Evolutionary conservation across 257 asterid species (phyloP), one percentile per base, ranked within the genome.

Genomic region (Ilex aquifolium): DNA sequence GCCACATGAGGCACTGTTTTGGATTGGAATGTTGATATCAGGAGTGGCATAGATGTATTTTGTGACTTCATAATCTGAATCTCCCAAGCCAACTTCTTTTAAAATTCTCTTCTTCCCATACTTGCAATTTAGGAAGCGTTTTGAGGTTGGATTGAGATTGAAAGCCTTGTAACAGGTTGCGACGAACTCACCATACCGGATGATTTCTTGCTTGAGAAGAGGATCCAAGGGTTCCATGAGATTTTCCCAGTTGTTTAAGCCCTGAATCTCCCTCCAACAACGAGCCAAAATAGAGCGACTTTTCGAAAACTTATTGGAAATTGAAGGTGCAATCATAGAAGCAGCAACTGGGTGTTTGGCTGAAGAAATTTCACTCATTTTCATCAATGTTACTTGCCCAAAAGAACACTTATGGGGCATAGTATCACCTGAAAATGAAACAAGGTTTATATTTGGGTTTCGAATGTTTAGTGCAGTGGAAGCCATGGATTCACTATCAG

Each of bases 41-140:
- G 88, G 85, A 13, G 91, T 78, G 11, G 87, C 91, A 49, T 86
- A 86, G 11, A 86, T 74, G 62, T 82, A 86, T 21, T 84, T 86
- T 0, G 88, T 76, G 12, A 86, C 84, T 42, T 83, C 68, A 14
- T 86, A 86, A 0, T 85, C 88, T 6, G 85, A 78, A 27, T 66
- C 62, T 0, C 61, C 69, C 13, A 86, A 55, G n/a, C 95, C 91
- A 8, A 77, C 91, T 10, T 71, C 65, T 2, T 40, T 29, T 0
- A 86, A 8, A 66, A 83, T 71, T 56, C 14, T 66, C 0, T 16
- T 31, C 51, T 73, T 83, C 0, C 89, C 88, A 51, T 77, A 84
- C 81, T 86, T 86, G 84, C 91, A 86, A 40, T 78, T 73, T 48
- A 86, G 74, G 85, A 81, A 86, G 57, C 89, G 59, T 31, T 61